Evolutionary conservation across 768 basidiomycete genomes (phyloP).

Genomic region (Tricholoma terreum): DNA sequence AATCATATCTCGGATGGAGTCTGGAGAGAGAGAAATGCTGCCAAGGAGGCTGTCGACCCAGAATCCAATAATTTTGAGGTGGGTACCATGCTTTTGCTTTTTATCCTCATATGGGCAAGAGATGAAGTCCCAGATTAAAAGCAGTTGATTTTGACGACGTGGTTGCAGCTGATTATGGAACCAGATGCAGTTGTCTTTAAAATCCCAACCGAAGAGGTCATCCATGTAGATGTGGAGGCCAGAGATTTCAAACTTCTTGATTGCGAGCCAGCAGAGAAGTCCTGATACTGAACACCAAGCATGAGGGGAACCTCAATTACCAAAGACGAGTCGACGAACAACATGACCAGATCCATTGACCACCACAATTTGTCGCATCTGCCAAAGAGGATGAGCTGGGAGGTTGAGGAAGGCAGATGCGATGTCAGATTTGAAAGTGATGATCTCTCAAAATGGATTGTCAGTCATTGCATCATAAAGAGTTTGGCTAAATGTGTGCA

Average conservation of each 20-base stretch:
- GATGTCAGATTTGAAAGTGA: no score
- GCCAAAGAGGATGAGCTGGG: constrained; percentile 34
- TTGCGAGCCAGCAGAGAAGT: constrained; percentile 29
- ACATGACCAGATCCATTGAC: constrained; percentile 21
- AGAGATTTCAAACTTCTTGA: constrained; percentile 13
- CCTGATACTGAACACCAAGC: no score
- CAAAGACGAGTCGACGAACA: constrained; percentile 27
- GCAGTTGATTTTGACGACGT: constrained; percentile 20
- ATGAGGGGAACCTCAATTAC: constrained; percentile 18
- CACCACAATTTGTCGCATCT: constrained; percentile 25
- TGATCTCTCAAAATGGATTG: not conserved
- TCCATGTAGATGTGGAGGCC: constrained; percentile 28
- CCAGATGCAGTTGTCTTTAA: not conserved
- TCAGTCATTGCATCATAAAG: not conserved
- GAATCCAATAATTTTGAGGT: constrained; percentile 27
- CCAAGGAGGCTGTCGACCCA: no score
- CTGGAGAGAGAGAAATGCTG: no score
- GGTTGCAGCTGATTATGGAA: constrained; percentile 6
- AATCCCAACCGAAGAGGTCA: no score
- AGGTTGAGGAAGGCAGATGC: no score
- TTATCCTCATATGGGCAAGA: no score
- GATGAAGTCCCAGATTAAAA: constrained; percentile 25
- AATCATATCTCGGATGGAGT: not conserved
- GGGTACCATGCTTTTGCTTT: constrained; percentile 5
- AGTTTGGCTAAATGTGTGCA: no score